phyloP scores from a whole-genome alignment of 2,329 filamentous ascomycete genomes.

The Emmonsia crescens region DNA sequence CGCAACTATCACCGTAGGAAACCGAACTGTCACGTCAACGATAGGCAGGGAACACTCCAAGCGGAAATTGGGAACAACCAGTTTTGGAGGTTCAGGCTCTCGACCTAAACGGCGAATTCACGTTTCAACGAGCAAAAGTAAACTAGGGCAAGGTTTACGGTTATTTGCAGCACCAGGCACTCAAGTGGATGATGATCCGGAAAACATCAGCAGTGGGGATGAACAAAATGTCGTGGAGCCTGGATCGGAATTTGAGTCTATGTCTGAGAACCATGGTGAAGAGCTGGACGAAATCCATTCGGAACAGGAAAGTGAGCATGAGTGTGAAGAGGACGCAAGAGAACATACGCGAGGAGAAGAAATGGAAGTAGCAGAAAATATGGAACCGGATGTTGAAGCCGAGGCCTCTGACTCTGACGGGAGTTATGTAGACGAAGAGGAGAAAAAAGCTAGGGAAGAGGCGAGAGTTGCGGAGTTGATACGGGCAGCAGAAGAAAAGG shows the following conservation, averaged over 20 bases:
- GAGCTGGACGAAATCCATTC: slow-evolving; percentile 3
- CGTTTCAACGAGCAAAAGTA: slow-evolving; percentile 26
- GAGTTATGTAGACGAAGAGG: slow-evolving; percentile 44
- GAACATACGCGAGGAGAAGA: not conserved
- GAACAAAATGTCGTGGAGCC: slow-evolving; percentile 15
- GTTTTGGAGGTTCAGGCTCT: slow-evolving; percentile 14
- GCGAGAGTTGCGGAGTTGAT: slow-evolving; percentile 37
- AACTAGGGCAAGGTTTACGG: slow-evolving; percentile 38
- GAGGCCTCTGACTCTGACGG: slow-evolving; percentile 17
- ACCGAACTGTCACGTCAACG: slow-evolving; percentile 54
- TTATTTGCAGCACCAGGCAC: slow-evolving; percentile 48
- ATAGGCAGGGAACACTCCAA: slow-evolving; percentile 44
- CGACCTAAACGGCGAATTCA: slow-evolving; percentile 32
- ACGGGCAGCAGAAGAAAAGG: slow-evolving; percentile 35
- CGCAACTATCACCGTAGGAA: slow-evolving; percentile 65
- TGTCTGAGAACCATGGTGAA: slow-evolving; percentile 4
- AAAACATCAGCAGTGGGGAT: slow-evolving; percentile 10
- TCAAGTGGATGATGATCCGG: slow-evolving; percentile 18
- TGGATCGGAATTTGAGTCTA: slow-evolving; percentile 4
- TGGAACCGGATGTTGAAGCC: not conserved
- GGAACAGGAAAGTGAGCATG: not conserved
- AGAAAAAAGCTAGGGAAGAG: slow-evolving; percentile 39
- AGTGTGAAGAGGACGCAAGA: not conserved
- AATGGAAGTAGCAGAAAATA: not conserved
- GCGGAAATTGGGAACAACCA: slow-evolving; percentile 21